Evolutionary conservation across 2,329 filamentous ascomycete genomes (phyloP).

Genomic region (Beauveria pseudobassiana): DNA sequence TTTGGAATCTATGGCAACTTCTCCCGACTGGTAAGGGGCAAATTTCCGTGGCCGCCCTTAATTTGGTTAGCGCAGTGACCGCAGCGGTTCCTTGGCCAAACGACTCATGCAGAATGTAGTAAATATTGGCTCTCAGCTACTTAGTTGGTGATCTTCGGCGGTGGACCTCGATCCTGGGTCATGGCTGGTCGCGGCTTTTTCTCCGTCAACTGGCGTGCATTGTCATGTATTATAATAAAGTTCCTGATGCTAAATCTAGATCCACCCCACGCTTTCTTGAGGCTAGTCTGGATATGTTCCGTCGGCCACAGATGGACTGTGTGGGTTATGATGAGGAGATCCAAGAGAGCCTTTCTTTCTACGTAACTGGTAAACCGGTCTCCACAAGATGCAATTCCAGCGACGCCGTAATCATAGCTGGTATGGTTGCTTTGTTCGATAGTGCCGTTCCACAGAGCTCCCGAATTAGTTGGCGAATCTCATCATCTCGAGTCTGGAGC

Average conservation of each 20-base stretch:
- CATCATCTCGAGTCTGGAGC: slow-evolving; percentile 22
- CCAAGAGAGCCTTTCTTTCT: not conserved
- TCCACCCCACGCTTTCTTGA: not conserved
- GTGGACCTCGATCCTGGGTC: not conserved
- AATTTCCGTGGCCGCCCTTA: not conserved
- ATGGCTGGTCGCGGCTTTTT: not conserved
- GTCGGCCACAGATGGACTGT: not conserved
- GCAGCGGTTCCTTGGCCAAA: not conserved
- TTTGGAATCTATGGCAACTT: not conserved
- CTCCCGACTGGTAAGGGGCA: not conserved
- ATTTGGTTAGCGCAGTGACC: not conserved
- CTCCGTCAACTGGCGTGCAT: not conserved
- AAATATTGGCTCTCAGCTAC: not conserved
- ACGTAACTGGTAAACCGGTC: not conserved
- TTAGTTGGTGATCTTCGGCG: not conserved
- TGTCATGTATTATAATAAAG: not conserved
- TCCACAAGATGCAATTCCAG: not conserved
- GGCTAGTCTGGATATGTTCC: not conserved
- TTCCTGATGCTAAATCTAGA: not conserved
- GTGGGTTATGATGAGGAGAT: not conserved
- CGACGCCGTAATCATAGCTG: slow-evolving; percentile 12
- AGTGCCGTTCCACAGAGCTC: not conserved
- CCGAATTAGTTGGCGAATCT: slow-evolving; percentile 9
- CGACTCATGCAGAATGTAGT: not conserved
- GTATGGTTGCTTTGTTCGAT: not conserved